Evolutionary conservation across 2,329 filamentous ascomycete species (phyloP), one percentile per base, ranked within the genome.

Genomic region (Neonectria ditissima): DNA sequence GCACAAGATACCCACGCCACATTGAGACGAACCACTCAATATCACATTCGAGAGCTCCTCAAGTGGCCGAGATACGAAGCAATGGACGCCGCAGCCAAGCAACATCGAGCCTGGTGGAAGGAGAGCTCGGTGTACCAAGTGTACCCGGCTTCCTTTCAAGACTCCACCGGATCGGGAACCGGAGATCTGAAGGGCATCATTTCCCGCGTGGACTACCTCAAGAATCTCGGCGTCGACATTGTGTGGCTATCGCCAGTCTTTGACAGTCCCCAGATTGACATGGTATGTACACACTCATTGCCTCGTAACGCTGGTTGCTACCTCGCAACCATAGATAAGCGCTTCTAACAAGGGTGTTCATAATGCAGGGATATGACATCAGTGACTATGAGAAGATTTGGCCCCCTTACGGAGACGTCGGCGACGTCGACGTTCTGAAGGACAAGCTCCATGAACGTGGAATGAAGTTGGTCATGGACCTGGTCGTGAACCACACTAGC

Each of bases 401-500:
- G 66, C 81, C 86, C 2, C 84, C 83, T 16, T 93, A 92, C 66
- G 91, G 91, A 16, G 88, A 88, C 18, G 79, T 94, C 41, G 80
- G 81, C 54, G 90, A 94, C 73, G 86, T 93, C 22, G 89, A 92
- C 53, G 75, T 79, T 1, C 77, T 93, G 57, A 89, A 90, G 56
- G 76, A 86, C 51, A 84, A 84, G 24, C 84, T 88, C 26, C 89
- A 92, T 63, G 76, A 83, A 32, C 80, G 88, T 2, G 86, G 84
- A 2, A 91, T 93, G 85, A 90, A 89, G 74, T 80, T 93, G 11
- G 84, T 93, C 22, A 84, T 93, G 69, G 91, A 93, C 71, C 79
- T 93, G 10, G 91, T 93, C 1, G 86, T 92, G 56, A 93, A 93
- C 66, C 91, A 94, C 74, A 93, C 90, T 1, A 81, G 78, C 45